Conservation (phyloP, 1,139 yeast species). For the Citeromyces siamensis region DNA sequence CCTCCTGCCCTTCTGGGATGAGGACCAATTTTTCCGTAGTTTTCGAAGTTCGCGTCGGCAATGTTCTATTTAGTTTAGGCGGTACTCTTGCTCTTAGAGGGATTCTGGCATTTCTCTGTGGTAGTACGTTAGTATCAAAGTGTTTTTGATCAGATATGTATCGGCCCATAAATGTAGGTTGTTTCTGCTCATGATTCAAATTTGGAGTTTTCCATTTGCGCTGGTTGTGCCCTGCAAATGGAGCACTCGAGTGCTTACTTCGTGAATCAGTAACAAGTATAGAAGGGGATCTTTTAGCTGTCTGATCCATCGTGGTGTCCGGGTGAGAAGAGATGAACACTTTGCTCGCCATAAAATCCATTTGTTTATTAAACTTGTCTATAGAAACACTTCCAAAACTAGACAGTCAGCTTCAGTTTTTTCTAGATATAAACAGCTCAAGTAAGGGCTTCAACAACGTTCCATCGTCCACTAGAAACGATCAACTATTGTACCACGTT, state of each 20-base stretch:
- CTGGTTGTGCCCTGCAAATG: conserved; percentile 58
- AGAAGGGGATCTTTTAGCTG: conserved; percentile 87
- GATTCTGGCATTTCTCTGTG: background rate
- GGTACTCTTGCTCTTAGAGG: conserved; percentile 18
- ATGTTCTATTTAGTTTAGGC: conserved; percentile 49
- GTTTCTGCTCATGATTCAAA: conserved; percentile 26
- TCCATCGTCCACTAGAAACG: no score
- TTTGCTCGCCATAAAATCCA: no score
- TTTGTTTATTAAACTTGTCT: no score
- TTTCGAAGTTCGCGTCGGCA: conserved; percentile 82
- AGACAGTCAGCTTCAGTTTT: no score
- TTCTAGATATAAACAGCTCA: no score
- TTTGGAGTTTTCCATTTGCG: conserved; percentile 4
- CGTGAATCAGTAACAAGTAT: conserved; percentile 87
- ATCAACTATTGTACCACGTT: no score
- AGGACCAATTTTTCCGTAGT: conserved; percentile 76
- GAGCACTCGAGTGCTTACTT: conserved; percentile 48
- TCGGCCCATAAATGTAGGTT: conserved; percentile 5
- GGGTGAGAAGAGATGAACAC: no score
- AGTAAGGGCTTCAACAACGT: no score
- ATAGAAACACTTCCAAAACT: no score
- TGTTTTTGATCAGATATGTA: conserved; percentile 3
- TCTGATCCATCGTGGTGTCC: conserved; percentile 32
- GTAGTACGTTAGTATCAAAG: background rate
- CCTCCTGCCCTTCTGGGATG: conserved; percentile 35